Conservation (phyloP, 345 rosid genomes). For the Citrus glauca region DNA sequence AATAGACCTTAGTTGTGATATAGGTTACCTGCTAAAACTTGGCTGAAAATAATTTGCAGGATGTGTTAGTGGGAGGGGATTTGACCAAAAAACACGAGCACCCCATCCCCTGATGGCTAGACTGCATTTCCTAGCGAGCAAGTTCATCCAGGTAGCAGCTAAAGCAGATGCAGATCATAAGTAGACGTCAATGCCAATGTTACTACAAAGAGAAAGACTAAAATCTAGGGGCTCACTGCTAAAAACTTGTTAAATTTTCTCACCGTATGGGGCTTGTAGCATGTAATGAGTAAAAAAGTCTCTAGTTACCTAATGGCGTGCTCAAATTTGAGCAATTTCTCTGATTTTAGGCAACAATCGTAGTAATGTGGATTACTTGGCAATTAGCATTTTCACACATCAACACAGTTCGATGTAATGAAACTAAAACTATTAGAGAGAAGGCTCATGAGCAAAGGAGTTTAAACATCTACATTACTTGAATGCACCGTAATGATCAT, state of each 20-base stretch:
- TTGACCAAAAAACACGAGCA: constrained; percentile 58
- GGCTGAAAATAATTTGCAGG: constrained; percentile 47
- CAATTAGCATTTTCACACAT: neutral
- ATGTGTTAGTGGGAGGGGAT: constrained; percentile 83
- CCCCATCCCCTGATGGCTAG: constrained; percentile 79
- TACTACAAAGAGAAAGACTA: neutral
- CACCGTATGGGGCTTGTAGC: neutral
- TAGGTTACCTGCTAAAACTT: neutral
- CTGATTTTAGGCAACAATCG: neutral
- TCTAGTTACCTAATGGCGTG: neutral
- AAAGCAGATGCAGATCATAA: neutral
- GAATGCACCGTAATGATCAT: neutral
- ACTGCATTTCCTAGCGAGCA: constrained; percentile 79
- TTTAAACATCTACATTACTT: neutral
- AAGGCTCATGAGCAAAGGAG: neutral
- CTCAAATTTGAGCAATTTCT: constrained; percentile 21
- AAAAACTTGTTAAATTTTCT: neutral
- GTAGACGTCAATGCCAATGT: constrained; percentile 1
- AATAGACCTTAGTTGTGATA: neutral
- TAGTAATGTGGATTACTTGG: neutral
- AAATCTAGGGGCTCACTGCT: neutral
- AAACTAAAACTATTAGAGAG: neutral
- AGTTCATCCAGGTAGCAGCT: constrained; percentile 28
- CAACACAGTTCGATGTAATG: neutral
- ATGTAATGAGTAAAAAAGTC: neutral